Conservation (phyloP, 495 filamentous ascomycete genomes). For the Evernia prunastri region DNA sequence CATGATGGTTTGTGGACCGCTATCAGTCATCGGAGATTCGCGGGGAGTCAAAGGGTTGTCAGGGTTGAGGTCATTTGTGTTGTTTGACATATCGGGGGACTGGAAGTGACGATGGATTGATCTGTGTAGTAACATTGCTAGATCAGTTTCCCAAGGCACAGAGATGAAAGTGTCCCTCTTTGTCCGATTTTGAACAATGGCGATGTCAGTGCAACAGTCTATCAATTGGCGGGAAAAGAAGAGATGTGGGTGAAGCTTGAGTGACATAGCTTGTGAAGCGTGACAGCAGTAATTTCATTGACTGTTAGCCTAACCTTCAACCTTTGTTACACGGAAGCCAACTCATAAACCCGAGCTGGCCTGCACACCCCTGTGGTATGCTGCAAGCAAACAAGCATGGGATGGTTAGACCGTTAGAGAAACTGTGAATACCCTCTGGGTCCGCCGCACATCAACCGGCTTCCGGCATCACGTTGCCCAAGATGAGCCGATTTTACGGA, state of each 20-base stretch:
- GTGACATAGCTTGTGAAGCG: constrained; percentile 6
- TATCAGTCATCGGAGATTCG: neutral
- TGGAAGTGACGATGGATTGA: neutral
- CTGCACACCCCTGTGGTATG: constrained; percentile 1
- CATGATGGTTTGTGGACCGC: constrained; percentile 5
- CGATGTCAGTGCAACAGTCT: constrained; percentile 5
- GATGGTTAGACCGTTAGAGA: constrained; percentile 2
- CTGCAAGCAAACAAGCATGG: constrained; percentile 11
- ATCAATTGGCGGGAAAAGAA: neutral
- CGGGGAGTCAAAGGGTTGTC: neutral
- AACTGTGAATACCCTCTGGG: neutral
- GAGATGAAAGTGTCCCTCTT: neutral
- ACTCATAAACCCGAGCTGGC: constrained; percentile 11
- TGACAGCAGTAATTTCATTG: constrained; percentile 3
- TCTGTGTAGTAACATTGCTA: constrained; percentile 3
- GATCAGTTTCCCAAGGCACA: neutral
- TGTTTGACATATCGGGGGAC: neutral
- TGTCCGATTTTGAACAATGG: constrained; percentile 10
- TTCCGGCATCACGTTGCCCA: constrained; percentile 10
- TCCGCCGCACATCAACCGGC: neutral
- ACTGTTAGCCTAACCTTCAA: constrained; percentile 4
- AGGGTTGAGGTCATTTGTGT: neutral
- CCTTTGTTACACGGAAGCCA: constrained; percentile 15
- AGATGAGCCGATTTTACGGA: neutral
- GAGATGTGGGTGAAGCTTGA: constrained; percentile 1